These are phyloP conservation scores for Cladosporium sp. DNA, from an alignment of 2,329 filamentous ascomycete genomes.

Conservation along the genomic window DNA sequence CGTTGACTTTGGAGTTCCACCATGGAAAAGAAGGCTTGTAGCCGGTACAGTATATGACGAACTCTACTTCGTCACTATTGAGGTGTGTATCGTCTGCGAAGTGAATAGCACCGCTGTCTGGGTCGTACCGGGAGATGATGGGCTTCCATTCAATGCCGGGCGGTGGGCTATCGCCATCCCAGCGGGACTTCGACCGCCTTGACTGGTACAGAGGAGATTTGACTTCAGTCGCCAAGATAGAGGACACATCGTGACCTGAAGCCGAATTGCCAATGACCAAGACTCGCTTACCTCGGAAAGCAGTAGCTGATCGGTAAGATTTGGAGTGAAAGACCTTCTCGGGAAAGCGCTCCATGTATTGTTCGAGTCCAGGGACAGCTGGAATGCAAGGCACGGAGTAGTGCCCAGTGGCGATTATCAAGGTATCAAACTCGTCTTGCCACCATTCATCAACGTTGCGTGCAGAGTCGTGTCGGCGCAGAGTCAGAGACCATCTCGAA, in stretches of 20 bases:
- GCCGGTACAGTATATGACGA: conserved; percentile 31
- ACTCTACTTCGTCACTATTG: conserved; percentile 21
- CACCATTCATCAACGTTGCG: conserved; percentile 50
- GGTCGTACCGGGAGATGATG: conserved; percentile 42
- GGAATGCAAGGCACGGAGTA: conserved; percentile 38
- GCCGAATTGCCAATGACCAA: conserved; percentile 31
- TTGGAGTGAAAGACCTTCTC: conserved; percentile 44
- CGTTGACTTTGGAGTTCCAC: conserved; percentile 48
- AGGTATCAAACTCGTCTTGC: conserved; percentile 46
- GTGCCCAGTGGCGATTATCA: conserved; percentile 33
- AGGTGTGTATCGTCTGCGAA: conserved; percentile 27
- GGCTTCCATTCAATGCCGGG: conserved; percentile 53
- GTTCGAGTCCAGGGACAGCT: conserved; percentile 46
- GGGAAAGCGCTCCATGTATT: conserved; percentile 53
- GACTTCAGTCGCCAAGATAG: conserved; percentile 20
- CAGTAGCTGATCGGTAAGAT: conserved; percentile 22
- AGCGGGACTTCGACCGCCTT: conserved; percentile 45
- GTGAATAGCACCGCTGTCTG: conserved; percentile 19
- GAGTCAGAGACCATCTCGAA: conserved; percentile 45
- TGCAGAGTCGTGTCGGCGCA: conserved; percentile 44
- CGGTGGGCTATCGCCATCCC: conserved; percentile 49
- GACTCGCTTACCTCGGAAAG: conserved; percentile 18
- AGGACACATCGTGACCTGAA: conserved; percentile 31
- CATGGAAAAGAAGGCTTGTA: conserved; percentile 43
- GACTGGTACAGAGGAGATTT: conserved; percentile 50